Evolutionary conservation across 2,329 filamentous ascomycete genomes (phyloP), one percentile per base, ranked within the genome.

Genomic region (Fusarium illudens): DNA sequence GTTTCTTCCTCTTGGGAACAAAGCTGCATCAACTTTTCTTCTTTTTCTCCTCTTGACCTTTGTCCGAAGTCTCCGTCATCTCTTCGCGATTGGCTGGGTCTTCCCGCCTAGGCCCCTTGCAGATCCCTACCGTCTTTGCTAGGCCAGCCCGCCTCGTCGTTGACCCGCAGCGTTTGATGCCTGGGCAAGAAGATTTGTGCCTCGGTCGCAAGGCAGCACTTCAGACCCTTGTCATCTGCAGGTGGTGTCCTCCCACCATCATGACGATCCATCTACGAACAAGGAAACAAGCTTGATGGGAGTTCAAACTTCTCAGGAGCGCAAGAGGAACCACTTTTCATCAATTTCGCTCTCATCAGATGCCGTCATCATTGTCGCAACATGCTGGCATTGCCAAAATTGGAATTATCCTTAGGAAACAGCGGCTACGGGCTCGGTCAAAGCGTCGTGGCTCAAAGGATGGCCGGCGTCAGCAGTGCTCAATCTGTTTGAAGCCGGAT

Each of bases 161-260:
- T 36, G 60, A 59, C 63, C 68, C 66, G 57, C 65, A 48, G 9
- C 11, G n/a, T 20, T 50, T 61, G 37, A 29, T 60, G 42, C 49
- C 52, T 64, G 53, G 37, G 19, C 30, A 44, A 36, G 48, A 42
- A 22, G 13, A 34, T 15, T 42, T 50, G 13, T 73, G 71, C 69
- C 69, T 73, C 17, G 56, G 32, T 37, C 48, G 64, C 71, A 59
- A 73, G 71, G 71, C 71, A 73, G 27, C 25, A 50, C n/a, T 30
- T 17, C 4, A 11, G 12, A 68, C 57, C 56, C 54, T 60, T 64
- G 53, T 57, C 61, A 11, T 37, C 52, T 64, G 60, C 46, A 36
- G 34, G 57, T 27, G 32, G 22, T 60, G 32, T 66, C 42, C 57
- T 62, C 59, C 62, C 57, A 66, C 53, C 50, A 60, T 60, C 50